These are phyloP conservation scores for Sarocladiaceae sp. DNA, from an alignment of 2,329 filamentous ascomycete species.

Conservation along the genomic window DNA sequence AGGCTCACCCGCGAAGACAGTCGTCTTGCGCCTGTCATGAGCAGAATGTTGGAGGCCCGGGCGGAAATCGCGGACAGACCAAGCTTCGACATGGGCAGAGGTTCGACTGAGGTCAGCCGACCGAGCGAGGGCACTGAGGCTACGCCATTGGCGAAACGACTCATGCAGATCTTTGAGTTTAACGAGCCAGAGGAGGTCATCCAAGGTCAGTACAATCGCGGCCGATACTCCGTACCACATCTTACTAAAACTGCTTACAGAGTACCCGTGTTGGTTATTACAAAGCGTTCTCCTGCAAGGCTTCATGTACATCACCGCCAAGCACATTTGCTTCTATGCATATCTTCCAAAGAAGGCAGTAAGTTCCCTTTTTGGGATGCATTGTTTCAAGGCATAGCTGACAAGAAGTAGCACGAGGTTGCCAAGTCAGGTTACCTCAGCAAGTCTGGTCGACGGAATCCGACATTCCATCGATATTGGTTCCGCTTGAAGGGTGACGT, in stretches of 20 bases:
- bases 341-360: conserved; percentile 92
- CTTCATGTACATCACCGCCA: conserved; percentile 91
- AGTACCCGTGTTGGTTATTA: conserved; percentile 90
- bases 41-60: conserved; percentile 70
- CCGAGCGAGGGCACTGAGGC: conserved; percentile 35
- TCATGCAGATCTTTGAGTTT: conserved; percentile 85
- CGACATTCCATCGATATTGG: conserved; percentile 87
- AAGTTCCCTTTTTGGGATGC: conserved; percentile 27
- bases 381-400: not conserved
- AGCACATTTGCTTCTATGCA: conserved; percentile 94
- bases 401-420: conserved; percentile 53
- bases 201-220: conserved; percentile 53
- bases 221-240: not conserved
- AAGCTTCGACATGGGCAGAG: conserved; percentile 50
- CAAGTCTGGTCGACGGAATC: conserved; percentile 85
- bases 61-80: conserved; percentile 58
- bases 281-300: conserved; percentile 91
- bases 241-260: conserved; percentile 34
- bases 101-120: conserved; percentile 34
- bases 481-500: conserved; percentile 90
- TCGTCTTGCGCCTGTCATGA: conserved; percentile 67
- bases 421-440: conserved; percentile 84
- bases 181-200: conserved; percentile 79
- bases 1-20: conserved; percentile 28
- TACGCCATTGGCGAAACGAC: conserved; percentile 60